Conservation (phyloP, 257 asterid genomes). For the Forsythia viridissima region DNA sequence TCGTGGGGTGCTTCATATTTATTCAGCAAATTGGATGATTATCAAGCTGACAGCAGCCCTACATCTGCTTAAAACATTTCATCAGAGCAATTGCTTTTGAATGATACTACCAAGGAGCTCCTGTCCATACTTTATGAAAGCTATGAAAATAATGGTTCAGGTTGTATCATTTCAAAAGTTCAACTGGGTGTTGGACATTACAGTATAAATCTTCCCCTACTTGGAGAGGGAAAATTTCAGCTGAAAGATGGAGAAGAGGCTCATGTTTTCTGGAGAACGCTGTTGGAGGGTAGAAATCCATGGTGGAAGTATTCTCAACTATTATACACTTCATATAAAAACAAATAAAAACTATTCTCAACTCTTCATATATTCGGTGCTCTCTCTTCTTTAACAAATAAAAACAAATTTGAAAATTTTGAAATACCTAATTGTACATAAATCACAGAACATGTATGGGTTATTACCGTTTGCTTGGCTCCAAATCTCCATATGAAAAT, state of each 20-base stretch:
- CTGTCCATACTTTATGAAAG: constrained; percentile 47
- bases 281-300: constrained; percentile 64
- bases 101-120: constrained; percentile 59
- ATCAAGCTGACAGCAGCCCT: constrained; percentile 46
- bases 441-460: too few species aligned
- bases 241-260: constrained; percentile 55
- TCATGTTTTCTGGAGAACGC: constrained; percentile 67
- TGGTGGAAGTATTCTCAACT: constrained; percentile 53
- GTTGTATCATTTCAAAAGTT: constrained; percentile 61
- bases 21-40: constrained; percentile 69
- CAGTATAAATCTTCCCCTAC: constrained; percentile 37
- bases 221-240: constrained; percentile 65
- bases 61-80: constrained; percentile 35
- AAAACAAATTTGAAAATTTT: too few species aligned
- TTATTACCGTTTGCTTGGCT: too few species aligned
- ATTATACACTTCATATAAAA: too few species aligned
- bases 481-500: too few species aligned
- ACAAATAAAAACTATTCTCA: too few species aligned
- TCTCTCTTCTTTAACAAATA: too few species aligned
- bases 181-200: constrained; percentile 52
- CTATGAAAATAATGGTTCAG: constrained; percentile 19
- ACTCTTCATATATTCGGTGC: too few species aligned
- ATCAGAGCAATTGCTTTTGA: constrained; percentile 44
- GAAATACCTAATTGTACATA: too few species aligned
- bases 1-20: constrained; percentile 90